Evolutionary conservation across 2,329 filamentous ascomycete genomes (phyloP).

Genomic region (Sporothrix inflata): DNA sequence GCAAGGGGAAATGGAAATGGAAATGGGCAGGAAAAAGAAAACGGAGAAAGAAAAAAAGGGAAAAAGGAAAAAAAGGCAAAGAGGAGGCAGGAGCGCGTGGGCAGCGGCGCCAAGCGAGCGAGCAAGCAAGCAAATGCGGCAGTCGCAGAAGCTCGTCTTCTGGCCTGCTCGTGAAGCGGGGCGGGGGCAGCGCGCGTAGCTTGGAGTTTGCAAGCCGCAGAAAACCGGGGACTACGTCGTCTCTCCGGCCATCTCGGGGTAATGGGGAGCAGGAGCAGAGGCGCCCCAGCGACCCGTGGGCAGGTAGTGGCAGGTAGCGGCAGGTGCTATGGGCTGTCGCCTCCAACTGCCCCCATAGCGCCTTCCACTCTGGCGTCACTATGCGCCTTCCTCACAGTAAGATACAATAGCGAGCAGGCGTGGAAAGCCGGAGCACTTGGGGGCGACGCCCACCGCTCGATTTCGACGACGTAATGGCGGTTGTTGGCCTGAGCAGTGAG

Average conservation of each 20-base stretch:
- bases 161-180: conserved; percentile 16
- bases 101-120: background rate
- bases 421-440: background rate
- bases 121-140: conserved; percentile 2
- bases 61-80: background rate
- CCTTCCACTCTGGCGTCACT: background rate
- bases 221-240: conserved; percentile 19
- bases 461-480: conserved; percentile 8
- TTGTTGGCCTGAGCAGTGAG: too few relatives aligned
- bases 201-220: conserved; percentile 25
- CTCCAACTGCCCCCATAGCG: conserved; percentile 19
- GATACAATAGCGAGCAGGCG: too few relatives aligned
- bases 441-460: background rate
- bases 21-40: background rate
- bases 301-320: background rate
- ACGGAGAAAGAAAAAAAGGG: background rate
- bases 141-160: conserved; percentile 13
- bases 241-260: conserved; percentile 29
- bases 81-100: conserved; percentile 5
- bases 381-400: background rate
- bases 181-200: conserved; percentile 16
- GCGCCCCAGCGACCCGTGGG: background rate
- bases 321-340: background rate
- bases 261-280: conserved; percentile 23
- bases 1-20: background rate